Conservation (phyloP, 352 stramenopile species). For the Pythium rhizo-oryzae region DNA sequence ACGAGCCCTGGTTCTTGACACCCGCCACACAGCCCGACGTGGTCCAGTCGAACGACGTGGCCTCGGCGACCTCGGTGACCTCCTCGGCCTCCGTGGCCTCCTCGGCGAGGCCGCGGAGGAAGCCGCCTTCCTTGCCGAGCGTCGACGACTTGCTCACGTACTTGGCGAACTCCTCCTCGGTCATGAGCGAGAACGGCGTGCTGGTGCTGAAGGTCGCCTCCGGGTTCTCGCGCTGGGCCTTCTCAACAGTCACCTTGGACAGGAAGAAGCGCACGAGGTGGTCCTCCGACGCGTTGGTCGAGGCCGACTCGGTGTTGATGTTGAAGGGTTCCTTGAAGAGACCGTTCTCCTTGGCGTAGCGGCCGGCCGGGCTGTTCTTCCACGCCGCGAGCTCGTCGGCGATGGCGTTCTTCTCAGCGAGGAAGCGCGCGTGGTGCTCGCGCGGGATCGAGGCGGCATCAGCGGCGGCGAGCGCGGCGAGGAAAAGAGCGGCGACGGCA, state of each 20-base stretch:
- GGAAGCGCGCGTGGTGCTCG: constrained; percentile 44
- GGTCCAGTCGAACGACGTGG: constrained; percentile 48
- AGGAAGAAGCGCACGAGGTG: constrained; percentile 65
- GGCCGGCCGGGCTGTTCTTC: constrained; percentile 49
- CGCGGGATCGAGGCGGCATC: constrained; percentile 36
- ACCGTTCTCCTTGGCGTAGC: constrained; percentile 43
- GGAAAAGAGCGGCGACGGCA: constrained; percentile 28
- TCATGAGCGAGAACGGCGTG: constrained; percentile 73
- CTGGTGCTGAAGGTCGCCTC: constrained; percentile 60
- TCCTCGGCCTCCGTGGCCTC: background rate
- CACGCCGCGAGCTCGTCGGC: constrained; percentile 42
- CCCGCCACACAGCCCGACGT: constrained; percentile 50
- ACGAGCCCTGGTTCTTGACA: constrained; percentile 97
- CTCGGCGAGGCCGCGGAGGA: constrained; percentile 8
- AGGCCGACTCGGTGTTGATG: constrained; percentile 13
- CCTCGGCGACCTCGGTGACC: constrained; percentile 12
- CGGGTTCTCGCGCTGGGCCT: constrained; percentile 48
- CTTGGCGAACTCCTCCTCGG: constrained; percentile 61
- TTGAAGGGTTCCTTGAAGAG: constrained; percentile 25
- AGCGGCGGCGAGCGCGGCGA: constrained; percentile 16
- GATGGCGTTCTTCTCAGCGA: constrained; percentile 41
- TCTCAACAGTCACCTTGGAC: constrained; percentile 53
- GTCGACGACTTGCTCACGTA: constrained; percentile 51
- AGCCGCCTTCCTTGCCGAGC: constrained; percentile 11
- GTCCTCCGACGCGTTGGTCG: constrained; percentile 30